Percentiles rank a stretch among this genome's conserved stretches.
These are phyloP conservation scores for Aspergillus eucalypticola DNA, from an alignment of 2,329 filamentous ascomycete genomes.

Conservation along the genomic window DNA sequence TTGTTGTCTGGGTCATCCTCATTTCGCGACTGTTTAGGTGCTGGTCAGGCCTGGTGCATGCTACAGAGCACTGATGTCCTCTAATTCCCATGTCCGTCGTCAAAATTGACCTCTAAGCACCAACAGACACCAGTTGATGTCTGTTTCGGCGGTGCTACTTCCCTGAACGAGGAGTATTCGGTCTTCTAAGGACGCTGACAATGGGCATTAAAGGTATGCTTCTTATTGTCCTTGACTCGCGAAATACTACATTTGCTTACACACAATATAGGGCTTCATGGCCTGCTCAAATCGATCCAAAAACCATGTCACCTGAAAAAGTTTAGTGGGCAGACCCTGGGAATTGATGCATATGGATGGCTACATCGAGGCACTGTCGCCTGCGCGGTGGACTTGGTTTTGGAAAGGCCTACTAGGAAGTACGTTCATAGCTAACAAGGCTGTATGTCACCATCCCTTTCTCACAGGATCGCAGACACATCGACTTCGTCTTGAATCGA, in stretches of 20 bases:
- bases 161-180: slow-evolving; percentile 31
- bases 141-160: slow-evolving; percentile 26
- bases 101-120: slow-evolving; percentile 8
- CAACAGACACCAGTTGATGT: slow-evolving; percentile 16
- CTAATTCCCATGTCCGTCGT: slow-evolving; percentile 1
- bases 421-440: slow-evolving; percentile 44
- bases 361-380: slow-evolving; percentile 88
- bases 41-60: slow-evolving; percentile 1
- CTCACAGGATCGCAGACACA: slow-evolving; percentile 61
- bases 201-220: slow-evolving; percentile 50
- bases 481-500: slow-evolving; percentile 85
- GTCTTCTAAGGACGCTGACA: slow-evolving; percentile 29
- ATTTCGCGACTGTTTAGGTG: slow-evolving; percentile 10
- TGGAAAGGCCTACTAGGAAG: slow-evolving; percentile 85
- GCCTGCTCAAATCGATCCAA: slow-evolving; percentile 94
- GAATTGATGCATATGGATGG: slow-evolving; percentile 98
- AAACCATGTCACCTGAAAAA: slow-evolving; percentile 83
- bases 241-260: slow-evolving; percentile 9
- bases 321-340: slow-evolving; percentile 82
- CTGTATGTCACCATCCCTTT: slow-evolving; percentile 33
- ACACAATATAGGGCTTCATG: slow-evolving; percentile 68
- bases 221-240: slow-evolving; percentile 3
- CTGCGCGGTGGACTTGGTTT: slow-evolving; percentile 86
- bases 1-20: slow-evolving; percentile 24
- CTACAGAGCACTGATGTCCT: slow-evolving; percentile 3